Evolutionary conservation across 768 basidiomycete species (phyloP), one percentile per base, ranked within the genome.

Genomic region (Austroboletus eburneus): DNA sequence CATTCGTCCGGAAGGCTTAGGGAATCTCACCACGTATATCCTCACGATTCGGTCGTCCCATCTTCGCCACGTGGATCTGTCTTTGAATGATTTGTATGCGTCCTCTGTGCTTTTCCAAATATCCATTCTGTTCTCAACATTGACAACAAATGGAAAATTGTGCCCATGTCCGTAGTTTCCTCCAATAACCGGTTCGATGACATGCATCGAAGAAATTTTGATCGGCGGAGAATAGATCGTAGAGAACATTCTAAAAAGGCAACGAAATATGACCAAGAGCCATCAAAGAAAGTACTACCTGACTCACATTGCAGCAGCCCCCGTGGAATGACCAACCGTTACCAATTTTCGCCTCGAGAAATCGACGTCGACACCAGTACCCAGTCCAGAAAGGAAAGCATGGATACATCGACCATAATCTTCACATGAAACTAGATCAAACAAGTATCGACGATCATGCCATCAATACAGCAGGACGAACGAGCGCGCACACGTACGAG

Each of bases 1-100:
- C 27, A 27, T 12, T 5, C 12, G 5, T 27, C 12, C 17, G 1
- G 9, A 13, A 9, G 10, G 32, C 20, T 20, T 17, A n/a, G 8
- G 14, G 36, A 18, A 20, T 6, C 50, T 29, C 29, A 51, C 54
- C 4, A 34, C n/a, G 24, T n/a, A 22, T n/a, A 38, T 42, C 29
- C 17, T 39, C 5, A 48, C n/a, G 24, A 52, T 10, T 13, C 48
- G 51, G 3, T 44, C 45, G 16, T 55, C 48, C 47, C 47, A 49
- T 4, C 18, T 14, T 9, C 21, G n/a, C 24, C 27, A 44, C 4
- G 8, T 37, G 3, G 37, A 12, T 25, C 37, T 37, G 12, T 2
- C 20, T 34, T 17, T 49, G 1, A 46, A 16, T 3, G 14, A 18
- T 12, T 45, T 25, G 5, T 32, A 18, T 0, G 42, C 54, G 0